Percentiles rank a stretch among this genome's conserved stretches.
Conservation (phyloP, 495 filamentous ascomycete genomes). For the Annulohypoxylon nitens region DNA sequence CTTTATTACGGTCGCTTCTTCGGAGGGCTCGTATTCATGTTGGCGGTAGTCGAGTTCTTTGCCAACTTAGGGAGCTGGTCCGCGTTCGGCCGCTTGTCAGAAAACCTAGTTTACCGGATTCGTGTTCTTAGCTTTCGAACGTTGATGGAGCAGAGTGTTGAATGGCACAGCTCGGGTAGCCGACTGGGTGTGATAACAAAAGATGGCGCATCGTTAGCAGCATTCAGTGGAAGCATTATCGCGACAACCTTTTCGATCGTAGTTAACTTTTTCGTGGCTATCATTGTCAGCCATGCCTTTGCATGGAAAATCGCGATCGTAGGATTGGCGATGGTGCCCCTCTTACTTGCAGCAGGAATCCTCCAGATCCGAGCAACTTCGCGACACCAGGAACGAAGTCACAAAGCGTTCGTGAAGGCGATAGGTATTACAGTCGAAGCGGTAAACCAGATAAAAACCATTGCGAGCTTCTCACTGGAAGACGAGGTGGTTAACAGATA, state of each 20-base stretch:
- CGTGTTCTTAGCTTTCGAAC: conserved; percentile 65
- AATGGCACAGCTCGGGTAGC: conserved; percentile 66
- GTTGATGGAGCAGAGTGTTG: conserved; percentile 65
- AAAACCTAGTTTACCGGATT: conserved; percentile 65
- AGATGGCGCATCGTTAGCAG: conserved; percentile 64
- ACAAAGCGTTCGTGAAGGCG: conserved; percentile 67
- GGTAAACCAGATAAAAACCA: conserved; percentile 68
- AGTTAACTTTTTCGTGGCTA: conserved; percentile 59
- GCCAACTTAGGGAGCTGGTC: conserved; percentile 65
- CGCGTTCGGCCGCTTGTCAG: conserved; percentile 65
- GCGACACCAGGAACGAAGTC: conserved; percentile 69
- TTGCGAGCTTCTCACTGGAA: conserved; percentile 68
- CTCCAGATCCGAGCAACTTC: conserved; percentile 65
- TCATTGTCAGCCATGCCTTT: conserved; percentile 68
- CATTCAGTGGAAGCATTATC: conserved; percentile 54
- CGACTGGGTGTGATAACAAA: conserved; percentile 65
- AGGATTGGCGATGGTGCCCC: conserved; percentile 64
- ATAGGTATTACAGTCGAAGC: conserved; percentile 71
- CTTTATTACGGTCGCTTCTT: conserved; percentile 59
- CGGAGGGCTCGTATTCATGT: conserved; percentile 68
- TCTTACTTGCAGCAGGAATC: conserved; percentile 64
- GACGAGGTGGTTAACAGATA: conserved; percentile 61
- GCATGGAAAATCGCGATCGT: conserved; percentile 74
- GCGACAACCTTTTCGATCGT: conserved; percentile 60
- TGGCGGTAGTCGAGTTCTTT: conserved; percentile 66